Percentiles rank a stretch among this genome's conserved stretches.
Conservation (phyloP, 768 basidiomycete genomes). For the Leccinum rimulosum region DNA sequence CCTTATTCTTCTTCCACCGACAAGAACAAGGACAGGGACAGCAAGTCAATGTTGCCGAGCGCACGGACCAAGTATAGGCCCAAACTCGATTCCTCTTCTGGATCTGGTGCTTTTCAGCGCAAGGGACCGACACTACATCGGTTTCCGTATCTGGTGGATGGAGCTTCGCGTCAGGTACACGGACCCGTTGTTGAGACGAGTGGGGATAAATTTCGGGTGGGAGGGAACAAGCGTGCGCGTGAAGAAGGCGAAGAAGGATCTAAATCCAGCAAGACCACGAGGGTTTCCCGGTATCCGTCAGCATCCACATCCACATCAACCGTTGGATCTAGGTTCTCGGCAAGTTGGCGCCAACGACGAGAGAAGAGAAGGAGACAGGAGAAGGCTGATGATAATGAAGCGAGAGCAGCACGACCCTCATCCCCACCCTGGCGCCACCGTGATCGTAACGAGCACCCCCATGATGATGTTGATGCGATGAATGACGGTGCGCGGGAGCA, state of each 20-base stretch:
- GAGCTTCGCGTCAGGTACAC: conserved; percentile 10
- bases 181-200: neutral
- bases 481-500: conserved; percentile 1
- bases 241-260: neutral
- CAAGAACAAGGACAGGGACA: neutral
- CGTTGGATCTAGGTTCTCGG: conserved; percentile 3
- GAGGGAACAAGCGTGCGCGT: neutral
- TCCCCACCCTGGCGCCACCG: neutral
- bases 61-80: conserved; percentile 33
- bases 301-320: neutral
- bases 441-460: neutral
- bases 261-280: neutral
- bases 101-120: neutral
- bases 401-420: neutral
- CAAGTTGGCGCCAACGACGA: conserved; percentile 2
- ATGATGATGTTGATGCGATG: neutral
- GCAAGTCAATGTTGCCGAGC: conserved; percentile 17
- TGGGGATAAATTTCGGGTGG: conserved; percentile 3
- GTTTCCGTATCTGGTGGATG: conserved; percentile 20
- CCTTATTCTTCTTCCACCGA: neutral
- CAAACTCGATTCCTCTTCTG: conserved; percentile 10
- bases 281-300: neutral
- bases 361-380: neutral
- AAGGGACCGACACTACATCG: conserved; percentile 19
- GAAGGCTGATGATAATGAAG: neutral